Evolutionary conservation across 169 alveolate species (phyloP), one percentile per base, ranked within the genome.

Genomic region (Plasmodium vinckei): DNA sequence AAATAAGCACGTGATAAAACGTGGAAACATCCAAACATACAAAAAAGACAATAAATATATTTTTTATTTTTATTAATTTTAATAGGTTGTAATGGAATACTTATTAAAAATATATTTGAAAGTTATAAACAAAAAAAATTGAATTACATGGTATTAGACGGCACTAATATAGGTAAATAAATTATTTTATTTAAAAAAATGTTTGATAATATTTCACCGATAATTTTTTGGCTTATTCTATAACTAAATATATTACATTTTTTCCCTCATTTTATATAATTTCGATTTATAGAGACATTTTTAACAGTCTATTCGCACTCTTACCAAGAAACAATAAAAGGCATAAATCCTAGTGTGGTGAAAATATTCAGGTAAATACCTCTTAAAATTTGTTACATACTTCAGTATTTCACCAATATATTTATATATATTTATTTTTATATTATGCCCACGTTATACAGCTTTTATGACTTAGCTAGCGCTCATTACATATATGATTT

Each of bases 41-140:
- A 54, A 59, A 33, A 17, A 7, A 13, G n/a, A 9, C 47, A 27
- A 47, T n/a, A 13, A 56, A 72, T 6, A 15, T 33, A 19, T 61
- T n/a, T 39, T 75, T 39, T 75, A 15, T 51, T 57, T n/a, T 46
- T n/a, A 33, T 33, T 33, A 1, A 33, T 33, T 67, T 65, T 12
- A 39, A 51, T 70, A 79, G 89, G 89, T 21, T 79, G 89, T 15
- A 79, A 79, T 56, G 89, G 89, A 49, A 33, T 79, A 19, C 89
- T 79, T 17, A 67, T 79, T 54, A 67, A 79, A 46, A 79, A 67
- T 49, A n/a, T 79, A 10, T 65, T 79, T 47, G 84, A 79, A 54
- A 67, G 82, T 44, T 79, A 79, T 65, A 79, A 79, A 54, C 46
- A 79, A 19, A 67, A 42, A 56, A 67, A 65, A 70, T 57, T 79